A percentile compares a stretch with the other conserved stretches of the same genome.
Evolutionary conservation across 2,329 filamentous ascomycete genomes (phyloP).

Genomic region (Neofusicoccum laricinum): DNA sequence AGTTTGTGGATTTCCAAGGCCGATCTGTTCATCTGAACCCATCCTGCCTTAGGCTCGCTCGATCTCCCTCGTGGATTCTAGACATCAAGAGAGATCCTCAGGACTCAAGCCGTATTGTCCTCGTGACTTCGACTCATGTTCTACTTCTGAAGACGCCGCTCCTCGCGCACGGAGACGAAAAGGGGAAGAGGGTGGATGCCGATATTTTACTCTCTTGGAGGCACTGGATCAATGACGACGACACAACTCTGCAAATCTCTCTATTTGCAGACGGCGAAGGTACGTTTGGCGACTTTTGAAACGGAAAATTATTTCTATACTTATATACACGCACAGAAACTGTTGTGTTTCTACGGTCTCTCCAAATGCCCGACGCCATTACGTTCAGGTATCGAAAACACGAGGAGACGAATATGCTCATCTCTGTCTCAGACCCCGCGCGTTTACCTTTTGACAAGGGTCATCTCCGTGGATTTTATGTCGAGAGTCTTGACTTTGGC

Average conservation of each 20-base stretch:
- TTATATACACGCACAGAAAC: constrained; percentile 22
- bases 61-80: constrained; percentile 51
- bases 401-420: constrained; percentile 1
- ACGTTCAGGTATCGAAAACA: constrained; percentile 27
- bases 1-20: constrained; percentile 34
- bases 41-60: constrained; percentile 25
- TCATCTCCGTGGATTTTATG: background rate
- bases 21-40: constrained; percentile 23
- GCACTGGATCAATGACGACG: constrained; percentile 55
- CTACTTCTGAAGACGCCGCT: constrained; percentile 47
- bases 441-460: background rate
- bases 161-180: constrained; percentile 24
- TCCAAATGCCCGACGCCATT: constrained; percentile 29
- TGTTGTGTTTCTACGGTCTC: constrained; percentile 32
- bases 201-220: constrained; percentile 46
- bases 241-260: constrained; percentile 47
- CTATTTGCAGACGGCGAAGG: constrained; percentile 29
- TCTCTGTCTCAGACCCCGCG: constrained; percentile 28
- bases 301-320: background rate
- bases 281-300: constrained; percentile 19
- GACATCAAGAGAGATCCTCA: constrained; percentile 52
- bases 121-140: constrained; percentile 57
- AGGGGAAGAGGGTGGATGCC: constrained; percentile 23
- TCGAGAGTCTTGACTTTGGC: constrained; percentile 22
- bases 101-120: constrained; percentile 51